Base-by-base conservation (phyloP, 441 rosid species). In the Arabidopsis lyrata region DNA sequence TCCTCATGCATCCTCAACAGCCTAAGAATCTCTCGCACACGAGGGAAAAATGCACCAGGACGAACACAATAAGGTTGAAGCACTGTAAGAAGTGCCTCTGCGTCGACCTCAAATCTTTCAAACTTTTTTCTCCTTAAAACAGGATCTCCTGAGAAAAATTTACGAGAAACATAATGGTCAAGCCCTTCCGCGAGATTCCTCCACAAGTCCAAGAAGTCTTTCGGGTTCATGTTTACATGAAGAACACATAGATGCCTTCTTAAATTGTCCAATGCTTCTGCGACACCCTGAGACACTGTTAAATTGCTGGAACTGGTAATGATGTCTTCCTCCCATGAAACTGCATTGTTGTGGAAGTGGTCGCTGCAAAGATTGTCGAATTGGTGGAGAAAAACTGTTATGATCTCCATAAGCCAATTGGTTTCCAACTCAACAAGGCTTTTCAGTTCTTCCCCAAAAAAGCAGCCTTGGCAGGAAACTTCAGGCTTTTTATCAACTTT, bases 181-280 rank as follows among this genome's bases (percentile, higher is more conserved):
- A 89, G 86, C 72, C 93, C 96, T n/a, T 88, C 89, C 0, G 96
- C 95, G 6, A 86, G 80, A 56, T 85, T 87, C 73, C 96, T 84
- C 96, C 96, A 90, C 76, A 88, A 73, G 81, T 88, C 97, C 56
- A 81, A 42, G 77, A 92, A 92, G 82, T 90, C 97, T 68, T 86
- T 88, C 11, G 76, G 52, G 67, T 92, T 88, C 66, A 92, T 88
- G 66, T 67, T 80, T 10, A 24, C 63, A 70, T 68, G 78, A 6
- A 83, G 78, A 64, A 77, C 66, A 41, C 60, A 36, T 16, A 92
- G 87, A 72, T 84, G 84, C 58, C 73, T 66, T 70, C 84, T 80
- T 66, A 88, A 47, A 66, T 79, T 72, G 79, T 90, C 90, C 82
- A 92, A 63, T 11, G 95, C 84, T 73, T 76, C 83, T 27, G 83